Evolutionary conservation across 495 filamentous ascomycete species (phyloP).

Genomic region (Bombardia bombarda): DNA sequence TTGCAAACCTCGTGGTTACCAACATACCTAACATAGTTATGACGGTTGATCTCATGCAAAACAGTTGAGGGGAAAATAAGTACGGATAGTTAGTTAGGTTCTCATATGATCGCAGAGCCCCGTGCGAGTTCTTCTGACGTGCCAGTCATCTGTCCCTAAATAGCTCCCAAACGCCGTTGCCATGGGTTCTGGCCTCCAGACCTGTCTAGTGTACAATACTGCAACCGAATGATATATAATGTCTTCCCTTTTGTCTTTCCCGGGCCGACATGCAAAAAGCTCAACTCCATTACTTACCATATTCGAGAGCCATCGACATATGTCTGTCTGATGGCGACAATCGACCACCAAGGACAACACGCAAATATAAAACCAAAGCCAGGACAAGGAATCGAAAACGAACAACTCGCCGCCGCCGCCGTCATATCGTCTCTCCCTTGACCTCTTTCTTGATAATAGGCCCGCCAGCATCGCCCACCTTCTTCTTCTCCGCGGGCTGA

Average conservation of each 20-base stretch:
- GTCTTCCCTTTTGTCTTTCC: slow-evolving; percentile 12
- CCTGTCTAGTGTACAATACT: slow-evolving; percentile 8
- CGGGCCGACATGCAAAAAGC: not conserved
- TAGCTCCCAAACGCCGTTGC: slow-evolving; percentile 14
- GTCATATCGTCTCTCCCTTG: too few species aligned
- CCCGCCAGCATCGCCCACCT: too few species aligned
- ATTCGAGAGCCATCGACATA: too few species aligned
- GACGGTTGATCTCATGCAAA: too few species aligned
- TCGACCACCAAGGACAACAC: not conserved
- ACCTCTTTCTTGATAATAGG: too few species aligned
- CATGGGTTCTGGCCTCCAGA: slow-evolving; percentile 10
- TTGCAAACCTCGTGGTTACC: too few species aligned
- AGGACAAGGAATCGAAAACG: too few species aligned
- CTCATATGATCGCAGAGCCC: not conserved
- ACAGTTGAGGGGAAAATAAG: too few species aligned
- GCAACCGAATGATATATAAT: slow-evolving; percentile 10
- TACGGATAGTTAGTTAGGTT: not conserved
- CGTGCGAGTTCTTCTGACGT: not conserved
- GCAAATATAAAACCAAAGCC: not conserved
- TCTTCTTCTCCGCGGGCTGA: slow-evolving; percentile 4
- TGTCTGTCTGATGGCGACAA: too few species aligned
- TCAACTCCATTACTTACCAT: not conserved
- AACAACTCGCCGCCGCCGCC: too few species aligned
- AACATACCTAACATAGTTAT: too few species aligned
- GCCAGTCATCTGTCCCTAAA: slow-evolving; percentile 5